phyloP scores from a whole-genome alignment of 2,329 filamentous ascomycete genomes.

The Gnomoniopsis sp. region DNA sequence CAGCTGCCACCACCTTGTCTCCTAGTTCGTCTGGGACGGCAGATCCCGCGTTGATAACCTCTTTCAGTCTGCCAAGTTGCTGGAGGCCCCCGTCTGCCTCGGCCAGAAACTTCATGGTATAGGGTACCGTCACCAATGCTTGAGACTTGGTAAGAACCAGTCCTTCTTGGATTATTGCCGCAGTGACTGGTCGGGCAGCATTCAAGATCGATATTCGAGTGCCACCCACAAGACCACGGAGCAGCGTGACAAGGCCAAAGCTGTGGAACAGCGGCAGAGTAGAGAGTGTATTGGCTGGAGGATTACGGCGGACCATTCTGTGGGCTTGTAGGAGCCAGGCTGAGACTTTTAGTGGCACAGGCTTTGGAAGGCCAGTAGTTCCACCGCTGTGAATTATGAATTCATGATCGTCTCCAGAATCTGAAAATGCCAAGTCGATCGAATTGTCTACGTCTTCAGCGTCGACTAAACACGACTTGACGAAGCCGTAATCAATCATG shows the following conservation, averaged over 20 bases:
- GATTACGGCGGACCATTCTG: conserved; percentile 3
- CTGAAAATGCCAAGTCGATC: background rate
- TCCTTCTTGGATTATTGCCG: background rate
- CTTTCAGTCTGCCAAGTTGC: background rate
- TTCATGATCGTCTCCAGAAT: background rate
- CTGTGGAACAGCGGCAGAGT: conserved; percentile 5
- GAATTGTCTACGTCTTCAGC: background rate
- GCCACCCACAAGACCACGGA: conserved; percentile 4
- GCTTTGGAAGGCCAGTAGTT: conserved; percentile 8
- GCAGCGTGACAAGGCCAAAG: conserved; percentile 7
- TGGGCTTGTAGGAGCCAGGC: conserved; percentile 6
- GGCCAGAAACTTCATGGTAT: conserved; percentile 5
- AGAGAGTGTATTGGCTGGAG: background rate
- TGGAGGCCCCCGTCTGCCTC: background rate
- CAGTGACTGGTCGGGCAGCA: conserved; percentile 1
- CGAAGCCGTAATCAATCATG: background rate
- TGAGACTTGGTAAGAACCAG: background rate
- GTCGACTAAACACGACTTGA: background rate
- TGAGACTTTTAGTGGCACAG: conserved; percentile 2
- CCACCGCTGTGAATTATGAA: conserved; percentile 10
- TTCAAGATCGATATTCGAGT: conserved; percentile 1
- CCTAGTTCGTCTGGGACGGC: conserved; percentile 5
- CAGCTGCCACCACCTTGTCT: background rate
- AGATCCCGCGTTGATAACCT: conserved; percentile 7
- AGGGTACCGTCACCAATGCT: conserved; percentile 6